These are phyloP conservation scores for Blastobotrys malaysiensis DNA, from an alignment of 1,139 yeast species.

Conservation along the genomic window DNA sequence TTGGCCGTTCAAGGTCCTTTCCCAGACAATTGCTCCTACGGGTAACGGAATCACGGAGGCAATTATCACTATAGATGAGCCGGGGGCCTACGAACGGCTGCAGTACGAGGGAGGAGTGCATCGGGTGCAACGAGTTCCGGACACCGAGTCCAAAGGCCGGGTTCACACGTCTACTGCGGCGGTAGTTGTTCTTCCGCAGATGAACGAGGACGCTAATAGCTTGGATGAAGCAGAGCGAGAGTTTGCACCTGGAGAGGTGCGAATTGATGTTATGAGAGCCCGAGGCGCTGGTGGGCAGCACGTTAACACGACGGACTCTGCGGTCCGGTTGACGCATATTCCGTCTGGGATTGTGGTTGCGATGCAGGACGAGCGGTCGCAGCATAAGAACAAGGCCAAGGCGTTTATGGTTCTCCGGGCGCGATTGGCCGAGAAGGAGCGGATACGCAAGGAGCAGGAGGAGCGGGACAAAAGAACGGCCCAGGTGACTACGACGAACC, in stretches of 20 bases:
- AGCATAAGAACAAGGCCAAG: slow-evolving; percentile 91
- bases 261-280: slow-evolving; percentile 93
- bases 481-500: slow-evolving; percentile 82
- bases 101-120: slow-evolving; percentile 95
- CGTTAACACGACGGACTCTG: slow-evolving; percentile 96
- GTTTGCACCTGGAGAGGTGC: slow-evolving; percentile 80
- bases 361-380: slow-evolving; percentile 95
- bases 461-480: slow-evolving; percentile 68
- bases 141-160: slow-evolving; percentile 88
- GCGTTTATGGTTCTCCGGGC: slow-evolving; percentile 82
- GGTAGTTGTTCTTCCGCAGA: slow-evolving; percentile 85
- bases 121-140: slow-evolving; percentile 90
- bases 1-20: slow-evolving; percentile 64
- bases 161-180: slow-evolving; percentile 96
- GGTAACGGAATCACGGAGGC: slow-evolving; percentile 75
- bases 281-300: slow-evolving; percentile 99
- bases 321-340: slow-evolving; percentile 84
- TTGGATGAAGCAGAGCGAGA: slow-evolving; percentile 62
- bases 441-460: slow-evolving; percentile 55
- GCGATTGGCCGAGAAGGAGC: slow-evolving; percentile 74
- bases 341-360: slow-evolving; percentile 87
- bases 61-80: slow-evolving; percentile 63
- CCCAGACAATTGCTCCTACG: slow-evolving; percentile 44
- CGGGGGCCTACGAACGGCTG: slow-evolving; percentile 68
- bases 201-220: slow-evolving; percentile 49